Percentiles rank a stretch among this genome's conserved stretches.
These are phyloP conservation scores for Lactarius sanguifluus DNA, from an alignment of 768 basidiomycete species.

Conservation along the genomic window DNA sequence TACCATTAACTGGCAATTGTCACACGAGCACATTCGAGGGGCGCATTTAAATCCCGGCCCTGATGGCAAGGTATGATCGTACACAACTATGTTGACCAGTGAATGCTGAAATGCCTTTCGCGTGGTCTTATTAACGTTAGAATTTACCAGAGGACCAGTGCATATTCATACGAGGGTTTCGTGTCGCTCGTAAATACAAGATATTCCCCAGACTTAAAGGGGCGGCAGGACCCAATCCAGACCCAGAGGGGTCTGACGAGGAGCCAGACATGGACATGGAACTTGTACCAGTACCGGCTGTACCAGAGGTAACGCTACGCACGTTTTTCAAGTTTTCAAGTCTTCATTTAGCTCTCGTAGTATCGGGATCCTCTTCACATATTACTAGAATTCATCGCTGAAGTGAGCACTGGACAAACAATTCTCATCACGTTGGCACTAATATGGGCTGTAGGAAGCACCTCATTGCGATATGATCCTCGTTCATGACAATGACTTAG, in stretches of 20 bases:
- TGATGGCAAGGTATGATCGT: neutral
- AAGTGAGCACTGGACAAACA: neutral
- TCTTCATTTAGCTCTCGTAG: neutral
- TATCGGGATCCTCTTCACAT: neutral
- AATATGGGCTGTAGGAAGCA: neutral
- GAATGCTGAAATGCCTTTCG: neutral
- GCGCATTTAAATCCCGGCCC: neutral
- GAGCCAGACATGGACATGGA: neutral
- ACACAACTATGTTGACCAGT: neutral
- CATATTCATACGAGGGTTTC: slow-evolving; percentile 2
- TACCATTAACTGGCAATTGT: neutral
- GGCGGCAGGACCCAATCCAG: neutral
- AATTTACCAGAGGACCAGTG: neutral
- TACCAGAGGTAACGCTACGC: neutral
- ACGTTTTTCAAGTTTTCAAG: neutral
- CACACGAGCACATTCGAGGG: neutral
- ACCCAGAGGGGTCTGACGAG: neutral
- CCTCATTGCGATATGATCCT: neutral
- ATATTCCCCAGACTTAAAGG: neutral
- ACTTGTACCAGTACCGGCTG: neutral
- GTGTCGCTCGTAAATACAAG: neutral
- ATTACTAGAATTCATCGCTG: neutral
- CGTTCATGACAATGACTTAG: neutral
- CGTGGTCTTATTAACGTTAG: neutral
- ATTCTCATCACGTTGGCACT: neutral